A percentile compares a stretch with the other conserved stretches of the same genome.
These are phyloP conservation scores for Corrigiola litoralis DNA, from an alignment of 179 eudicot genomes.

Conservation along the genomic window DNA sequence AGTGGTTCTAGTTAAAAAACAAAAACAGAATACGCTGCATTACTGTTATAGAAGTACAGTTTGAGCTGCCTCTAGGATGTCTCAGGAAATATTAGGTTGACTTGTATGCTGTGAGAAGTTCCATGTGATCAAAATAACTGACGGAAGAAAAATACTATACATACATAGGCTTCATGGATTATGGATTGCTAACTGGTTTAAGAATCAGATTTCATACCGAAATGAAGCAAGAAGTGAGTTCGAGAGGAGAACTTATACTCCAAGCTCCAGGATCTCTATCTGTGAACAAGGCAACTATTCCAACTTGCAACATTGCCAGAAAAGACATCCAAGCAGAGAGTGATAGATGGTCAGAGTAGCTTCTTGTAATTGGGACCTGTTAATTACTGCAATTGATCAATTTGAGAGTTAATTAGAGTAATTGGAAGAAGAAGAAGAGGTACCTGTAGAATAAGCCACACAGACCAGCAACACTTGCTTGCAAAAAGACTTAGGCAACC, in stretches of 20 bases:
- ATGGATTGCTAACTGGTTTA: too few species aligned
- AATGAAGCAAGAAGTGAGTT: slow-evolving; percentile 33
- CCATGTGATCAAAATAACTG: too few species aligned
- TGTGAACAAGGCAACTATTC: slow-evolving; percentile 27
- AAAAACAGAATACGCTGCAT: too few species aligned
- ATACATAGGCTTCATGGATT: too few species aligned
- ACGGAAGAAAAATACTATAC: too few species aligned
- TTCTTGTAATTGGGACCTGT: slow-evolving; percentile 43
- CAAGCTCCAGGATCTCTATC: slow-evolving; percentile 41
- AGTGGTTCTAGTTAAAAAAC: too few species aligned
- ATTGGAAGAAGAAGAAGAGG: neutral
- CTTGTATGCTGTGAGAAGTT: too few species aligned
- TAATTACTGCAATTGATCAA: neutral
- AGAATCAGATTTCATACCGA: too few species aligned
- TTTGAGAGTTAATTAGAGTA: neutral
- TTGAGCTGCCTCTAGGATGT: too few species aligned
- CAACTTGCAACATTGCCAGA: slow-evolving; percentile 53
- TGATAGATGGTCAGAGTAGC: slow-evolving; percentile 45
- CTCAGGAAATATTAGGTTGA: too few species aligned
- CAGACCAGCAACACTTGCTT: slow-evolving; percentile 19
- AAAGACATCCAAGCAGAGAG: slow-evolving; percentile 61
- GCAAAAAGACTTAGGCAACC: slow-evolving; percentile 21
- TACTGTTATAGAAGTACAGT: too few species aligned
- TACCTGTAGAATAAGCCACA: slow-evolving; percentile 28
- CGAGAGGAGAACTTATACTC: slow-evolving; percentile 40